Evolutionary conservation across 129 eudicot genomes (phyloP).

Genomic region (Helianthus tuberosus): DNA sequence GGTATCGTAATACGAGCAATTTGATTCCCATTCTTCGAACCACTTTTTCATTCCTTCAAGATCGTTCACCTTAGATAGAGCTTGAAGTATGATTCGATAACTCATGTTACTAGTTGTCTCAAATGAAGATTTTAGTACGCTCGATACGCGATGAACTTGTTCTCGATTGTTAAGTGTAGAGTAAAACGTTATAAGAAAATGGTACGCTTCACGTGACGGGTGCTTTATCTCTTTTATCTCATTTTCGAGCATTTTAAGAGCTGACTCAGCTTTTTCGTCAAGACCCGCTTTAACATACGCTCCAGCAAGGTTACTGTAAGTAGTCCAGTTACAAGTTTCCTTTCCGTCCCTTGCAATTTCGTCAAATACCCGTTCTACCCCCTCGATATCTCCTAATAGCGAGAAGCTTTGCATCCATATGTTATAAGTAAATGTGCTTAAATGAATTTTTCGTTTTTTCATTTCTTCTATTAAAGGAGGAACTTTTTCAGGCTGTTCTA

Average conservation of each 20-base stretch:
- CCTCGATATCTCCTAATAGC: conserved; percentile 58
- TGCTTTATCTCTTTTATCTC: conserved; percentile 23
- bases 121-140: conserved; percentile 49
- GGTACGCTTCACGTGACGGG: conserved; percentile 48
- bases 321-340: conserved; percentile 60
- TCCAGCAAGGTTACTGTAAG: conserved; percentile 62
- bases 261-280: conserved; percentile 58
- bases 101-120: conserved; percentile 43
- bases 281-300: conserved; percentile 58
- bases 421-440: conserved; percentile 43
- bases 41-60: conserved; percentile 46
- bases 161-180: conserved; percentile 49
- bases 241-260: conserved; percentile 56
- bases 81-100: conserved; percentile 56
- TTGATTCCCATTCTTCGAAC: conserved; percentile 77
- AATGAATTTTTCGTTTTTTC: conserved; percentile 55
- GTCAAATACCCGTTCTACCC: conserved; percentile 68
- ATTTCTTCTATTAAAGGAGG: conserved; percentile 57
- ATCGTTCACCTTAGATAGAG: conserved; percentile 58
- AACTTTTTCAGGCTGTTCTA: conserved; percentile 68
- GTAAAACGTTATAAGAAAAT: conserved; percentile 57
- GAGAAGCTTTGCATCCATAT: conserved; percentile 69
- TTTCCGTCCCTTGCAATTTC: conserved; percentile 44
- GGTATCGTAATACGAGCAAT: conserved; percentile 45
- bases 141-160: conserved; percentile 59